Conservation (phyloP, 2,329 filamentous ascomycete genomes). For the Sclerotinia subarctica region DNA sequence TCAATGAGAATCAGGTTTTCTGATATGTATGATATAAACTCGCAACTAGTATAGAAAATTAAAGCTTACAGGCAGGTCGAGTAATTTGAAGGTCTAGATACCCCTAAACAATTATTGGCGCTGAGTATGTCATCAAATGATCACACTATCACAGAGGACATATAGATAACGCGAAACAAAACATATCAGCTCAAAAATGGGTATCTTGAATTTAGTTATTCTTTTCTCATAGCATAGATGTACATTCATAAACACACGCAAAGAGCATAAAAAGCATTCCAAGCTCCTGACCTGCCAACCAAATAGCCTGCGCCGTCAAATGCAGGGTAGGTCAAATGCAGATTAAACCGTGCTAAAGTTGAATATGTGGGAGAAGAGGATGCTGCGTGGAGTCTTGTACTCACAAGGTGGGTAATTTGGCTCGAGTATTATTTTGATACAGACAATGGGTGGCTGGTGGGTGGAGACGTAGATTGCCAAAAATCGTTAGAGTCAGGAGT, state of each 20-base stretch:
- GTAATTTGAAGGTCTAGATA: neutral
- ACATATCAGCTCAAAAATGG: conserved; percentile 3
- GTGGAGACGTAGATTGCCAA: neutral
- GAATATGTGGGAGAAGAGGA: conserved; percentile 10
- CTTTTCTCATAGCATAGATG: conserved; percentile 14
- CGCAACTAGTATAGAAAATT: neutral
- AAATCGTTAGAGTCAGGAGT: neutral
- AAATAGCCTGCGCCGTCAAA: conserved; percentile 12
- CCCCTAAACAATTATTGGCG: neutral
- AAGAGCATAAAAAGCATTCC: neutral
- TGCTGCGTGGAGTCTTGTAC: neutral
- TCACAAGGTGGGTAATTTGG: neutral
- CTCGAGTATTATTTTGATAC: conserved; percentile 3
- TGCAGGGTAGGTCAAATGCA: conserved; percentile 11
- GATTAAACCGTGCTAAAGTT: conserved; percentile 19
- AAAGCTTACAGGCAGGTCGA: neutral
- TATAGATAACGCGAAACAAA: neutral
- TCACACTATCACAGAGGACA: neutral
- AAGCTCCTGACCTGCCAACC: conserved; percentile 1
- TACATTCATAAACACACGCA: conserved; percentile 16
- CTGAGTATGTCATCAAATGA: neutral
- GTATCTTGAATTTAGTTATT: conserved; percentile 22
- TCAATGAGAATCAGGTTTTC: conserved; percentile 14
- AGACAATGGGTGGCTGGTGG: neutral
- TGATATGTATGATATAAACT: conserved; percentile 10